Conservation (phyloP, 1,284 basidiomycete species). For the Hemileia vastatrix region DNA sequence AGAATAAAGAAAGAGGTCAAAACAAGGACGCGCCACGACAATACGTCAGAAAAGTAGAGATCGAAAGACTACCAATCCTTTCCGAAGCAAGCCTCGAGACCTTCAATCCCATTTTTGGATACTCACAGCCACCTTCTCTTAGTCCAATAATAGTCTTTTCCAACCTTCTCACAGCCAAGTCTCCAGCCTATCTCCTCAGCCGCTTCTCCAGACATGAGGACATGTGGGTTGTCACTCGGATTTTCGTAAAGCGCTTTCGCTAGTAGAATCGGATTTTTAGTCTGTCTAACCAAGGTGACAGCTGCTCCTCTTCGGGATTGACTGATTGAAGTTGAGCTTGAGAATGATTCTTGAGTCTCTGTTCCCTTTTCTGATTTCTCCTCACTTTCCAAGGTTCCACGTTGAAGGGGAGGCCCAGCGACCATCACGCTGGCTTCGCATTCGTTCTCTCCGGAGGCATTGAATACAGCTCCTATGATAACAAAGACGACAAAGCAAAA, state of each 20-base stretch:
- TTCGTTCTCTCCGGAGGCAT: constrained; percentile 60
- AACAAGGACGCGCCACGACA: no score
- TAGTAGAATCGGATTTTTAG: constrained; percentile 64
- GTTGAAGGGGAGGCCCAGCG: constrained; percentile 59
- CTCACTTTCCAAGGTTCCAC: constrained; percentile 8
- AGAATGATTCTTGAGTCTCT: no score
- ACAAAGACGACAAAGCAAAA: background rate
- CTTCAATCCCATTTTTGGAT: no score
- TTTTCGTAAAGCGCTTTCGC: constrained; percentile 60
- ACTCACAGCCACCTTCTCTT: no score
- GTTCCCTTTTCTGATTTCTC: background rate
- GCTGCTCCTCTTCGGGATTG: constrained; percentile 55
- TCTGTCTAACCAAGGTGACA: constrained; percentile 57
- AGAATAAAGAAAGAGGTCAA: no score
- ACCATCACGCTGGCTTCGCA: constrained; percentile 68
- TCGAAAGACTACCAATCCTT: constrained; percentile 7
- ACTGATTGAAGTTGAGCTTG: constrained; percentile 55
- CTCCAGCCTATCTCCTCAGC: constrained; percentile 58
- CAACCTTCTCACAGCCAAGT: no score
- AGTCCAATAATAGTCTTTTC: no score
- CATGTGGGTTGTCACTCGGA: constrained; percentile 55
- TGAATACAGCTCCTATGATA: constrained; percentile 32
- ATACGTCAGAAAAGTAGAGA: no score
- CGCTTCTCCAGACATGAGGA: constrained; percentile 58
- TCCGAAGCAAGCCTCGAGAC: no score